Percentiles rank a stretch among this genome's conserved stretches.
phyloP scores from a whole-genome alignment of 306 rosid species.

The Hippophae gyantsensis region DNA sequence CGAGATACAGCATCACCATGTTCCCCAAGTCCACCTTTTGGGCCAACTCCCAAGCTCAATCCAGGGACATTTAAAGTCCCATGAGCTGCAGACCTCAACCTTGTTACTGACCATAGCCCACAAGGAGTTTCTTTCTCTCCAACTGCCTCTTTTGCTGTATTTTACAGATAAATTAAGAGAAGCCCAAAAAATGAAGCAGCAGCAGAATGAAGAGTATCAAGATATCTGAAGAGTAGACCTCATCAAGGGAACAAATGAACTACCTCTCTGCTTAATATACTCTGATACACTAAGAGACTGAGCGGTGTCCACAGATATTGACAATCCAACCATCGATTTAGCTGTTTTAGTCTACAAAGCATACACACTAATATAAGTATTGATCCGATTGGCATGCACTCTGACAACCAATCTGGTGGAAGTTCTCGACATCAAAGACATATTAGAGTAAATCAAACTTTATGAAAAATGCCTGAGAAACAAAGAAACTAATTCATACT shows the following conservation, averaged over 20 bases:
- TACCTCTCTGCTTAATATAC: conserved; percentile 82
- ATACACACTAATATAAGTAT: conserved; percentile 16
- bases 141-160: conserved; percentile 89
- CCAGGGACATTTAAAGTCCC: conserved; percentile 93
- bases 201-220: background rate
- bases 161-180: conserved; percentile 7
- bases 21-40: conserved; percentile 98
- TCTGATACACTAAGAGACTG: conserved; percentile 64
- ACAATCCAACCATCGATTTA: conserved; percentile 73
- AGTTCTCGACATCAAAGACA: conserved; percentile 9
- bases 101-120: conserved; percentile 95
- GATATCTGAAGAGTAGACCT: conserved; percentile 8
- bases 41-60: conserved; percentile 87
- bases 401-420: conserved; percentile 11
- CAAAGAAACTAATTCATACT: background rate
- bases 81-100: conserved; percentile 92
- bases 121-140: conserved; percentile 98
- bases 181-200: background rate
- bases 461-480: conserved; percentile 13
- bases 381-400: background rate
- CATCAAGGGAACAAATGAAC: conserved; percentile 18
- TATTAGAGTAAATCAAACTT: conserved; percentile 15
- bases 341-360: conserved; percentile 85
- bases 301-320: conserved; percentile 73
- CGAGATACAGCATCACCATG: conserved; percentile 95